Base-by-base conservation (phyloP, 192 early-diverging fungal genomes). In the Coemansia sp. region DNA sequence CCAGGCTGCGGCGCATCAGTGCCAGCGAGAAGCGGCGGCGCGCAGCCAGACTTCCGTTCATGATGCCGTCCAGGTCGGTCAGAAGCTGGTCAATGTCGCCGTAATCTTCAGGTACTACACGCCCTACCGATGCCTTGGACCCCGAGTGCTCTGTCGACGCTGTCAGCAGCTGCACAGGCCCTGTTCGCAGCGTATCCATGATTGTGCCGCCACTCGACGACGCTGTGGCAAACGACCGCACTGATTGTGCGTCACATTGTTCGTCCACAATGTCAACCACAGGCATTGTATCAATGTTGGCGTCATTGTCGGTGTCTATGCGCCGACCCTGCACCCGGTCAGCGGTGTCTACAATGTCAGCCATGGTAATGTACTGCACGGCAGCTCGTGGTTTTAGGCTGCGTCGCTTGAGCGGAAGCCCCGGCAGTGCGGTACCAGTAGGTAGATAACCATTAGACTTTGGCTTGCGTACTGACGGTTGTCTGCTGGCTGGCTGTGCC, bases 61-160 rank as follows among this genome's bases (percentile, higher is more conserved):
- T 78, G 10, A 78, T 78, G 12, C 75, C 75, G 12, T 78, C 75
- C 19, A 78, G 66, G 50, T 78, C 75, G 8, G 31, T 58, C 23
- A 78, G 63, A 10, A 78, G 66, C 57, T 63, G 59, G 50, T 78
- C 75, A 20, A 78, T 42, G 44, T 78, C 75, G 40, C 75, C 71
- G 26, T 78, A 78, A 64, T 78, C 75, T 14, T 78, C 75, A 17
- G 70, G 75, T 1, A 66, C 63, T 7, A 78, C 63, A 37, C 67
- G 54, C 7, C 69, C 70, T 11, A 78, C 56, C 12, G 65, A 60
- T 0, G 75, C 75, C 60, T 78, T 78, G 42, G 75, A 78, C 17
- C 75, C 75, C 28, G 75, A 78, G 53, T 68, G 59, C 42, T 78
- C 75, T 1, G 75, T 64, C 12, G 75, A 78, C 17, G 75, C 75